These are phyloP conservation scores for Saccharomyces hybrid DNA, from an alignment of 1,139 yeast genomes.

Conservation along the genomic window DNA sequence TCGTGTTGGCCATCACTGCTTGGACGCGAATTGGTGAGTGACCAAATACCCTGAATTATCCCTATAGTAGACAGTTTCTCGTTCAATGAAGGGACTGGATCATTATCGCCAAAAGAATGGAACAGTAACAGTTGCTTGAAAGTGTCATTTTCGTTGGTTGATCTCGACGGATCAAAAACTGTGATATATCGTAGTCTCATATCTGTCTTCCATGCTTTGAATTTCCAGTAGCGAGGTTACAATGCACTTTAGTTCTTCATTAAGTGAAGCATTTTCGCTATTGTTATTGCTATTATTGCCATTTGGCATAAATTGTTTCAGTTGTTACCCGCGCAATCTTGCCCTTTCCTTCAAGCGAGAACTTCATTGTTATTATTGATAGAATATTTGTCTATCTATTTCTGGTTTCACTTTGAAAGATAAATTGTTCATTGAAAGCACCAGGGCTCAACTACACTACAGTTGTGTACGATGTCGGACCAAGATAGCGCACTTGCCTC, in stretches of 20 bases:
- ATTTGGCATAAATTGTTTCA: background rate
- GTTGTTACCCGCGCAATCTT: background rate
- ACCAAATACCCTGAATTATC: conserved; percentile 34
- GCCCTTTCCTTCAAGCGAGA: background rate
- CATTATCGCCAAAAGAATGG: conserved; percentile 21
- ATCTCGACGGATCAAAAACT: conserved; percentile 24
- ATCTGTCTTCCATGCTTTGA: background rate
- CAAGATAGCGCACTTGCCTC: conserved; percentile 4
- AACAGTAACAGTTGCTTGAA: conserved; percentile 24
- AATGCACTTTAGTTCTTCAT: background rate
- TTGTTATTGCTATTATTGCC: background rate
- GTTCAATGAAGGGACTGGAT: conserved; percentile 17
- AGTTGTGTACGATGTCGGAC: background rate
- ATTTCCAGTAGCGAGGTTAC: background rate
- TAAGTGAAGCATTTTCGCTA: background rate
- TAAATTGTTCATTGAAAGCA: background rate
- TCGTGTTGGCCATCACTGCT: background rate
- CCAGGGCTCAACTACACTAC: background rate
- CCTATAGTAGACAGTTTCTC: conserved; percentile 34
- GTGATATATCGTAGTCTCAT: conserved; percentile 15
- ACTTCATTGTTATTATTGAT: background rate
- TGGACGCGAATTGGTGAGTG: conserved; percentile 16
- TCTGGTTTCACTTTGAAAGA: background rate
- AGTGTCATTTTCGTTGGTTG: conserved; percentile 20
- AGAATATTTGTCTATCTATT: background rate